phyloP scores from a whole-genome alignment of 495 filamentous ascomycete species.

The Corynascus novoguineensis region DNA sequence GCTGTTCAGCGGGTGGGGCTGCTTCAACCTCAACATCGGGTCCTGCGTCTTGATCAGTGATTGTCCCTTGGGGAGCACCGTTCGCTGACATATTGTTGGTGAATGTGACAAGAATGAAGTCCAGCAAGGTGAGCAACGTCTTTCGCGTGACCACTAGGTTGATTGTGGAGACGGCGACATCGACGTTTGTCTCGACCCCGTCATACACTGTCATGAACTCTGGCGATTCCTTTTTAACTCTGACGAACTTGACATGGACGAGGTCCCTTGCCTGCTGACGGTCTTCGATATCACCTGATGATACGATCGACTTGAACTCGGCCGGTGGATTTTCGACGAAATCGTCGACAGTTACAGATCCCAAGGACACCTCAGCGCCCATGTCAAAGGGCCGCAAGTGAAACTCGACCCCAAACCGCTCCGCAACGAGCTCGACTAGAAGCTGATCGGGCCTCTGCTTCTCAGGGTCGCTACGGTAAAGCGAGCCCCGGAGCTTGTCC shows the following conservation, averaged over 20 bases:
- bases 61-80: slow-evolving; percentile 30
- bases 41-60: slow-evolving; percentile 35
- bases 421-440: slow-evolving; percentile 84
- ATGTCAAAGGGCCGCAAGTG: slow-evolving; percentile 86
- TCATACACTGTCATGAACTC: slow-evolving; percentile 89
- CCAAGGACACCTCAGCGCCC: slow-evolving; percentile 81
- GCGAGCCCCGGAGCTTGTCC: slow-evolving; percentile 82
- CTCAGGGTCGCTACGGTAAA: slow-evolving; percentile 81
- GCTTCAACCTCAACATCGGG: slow-evolving; percentile 35
- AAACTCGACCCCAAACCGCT: slow-evolving; percentile 80
- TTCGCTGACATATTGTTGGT: slow-evolving; percentile 54
- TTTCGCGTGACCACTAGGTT: slow-evolving; percentile 90
- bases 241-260: slow-evolving; percentile 79
- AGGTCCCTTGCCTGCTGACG: slow-evolving; percentile 66
- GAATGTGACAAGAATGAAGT: slow-evolving; percentile 94
- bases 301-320: slow-evolving; percentile 94
- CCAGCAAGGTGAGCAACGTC: slow-evolving; percentile 88
- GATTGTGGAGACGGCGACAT: slow-evolving; percentile 89
- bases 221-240: slow-evolving; percentile 84
- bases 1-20: slow-evolving; percentile 27
- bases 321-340: slow-evolving; percentile 83
- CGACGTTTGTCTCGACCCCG: slow-evolving; percentile 86
- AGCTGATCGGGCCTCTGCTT: slow-evolving; percentile 70
- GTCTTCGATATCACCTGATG: slow-evolving; percentile 72
- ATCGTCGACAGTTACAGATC: slow-evolving; percentile 86